Evolutionary conservation across 306 rosid genomes (phyloP).

Genomic region (Luffa aegyptiaca): DNA sequence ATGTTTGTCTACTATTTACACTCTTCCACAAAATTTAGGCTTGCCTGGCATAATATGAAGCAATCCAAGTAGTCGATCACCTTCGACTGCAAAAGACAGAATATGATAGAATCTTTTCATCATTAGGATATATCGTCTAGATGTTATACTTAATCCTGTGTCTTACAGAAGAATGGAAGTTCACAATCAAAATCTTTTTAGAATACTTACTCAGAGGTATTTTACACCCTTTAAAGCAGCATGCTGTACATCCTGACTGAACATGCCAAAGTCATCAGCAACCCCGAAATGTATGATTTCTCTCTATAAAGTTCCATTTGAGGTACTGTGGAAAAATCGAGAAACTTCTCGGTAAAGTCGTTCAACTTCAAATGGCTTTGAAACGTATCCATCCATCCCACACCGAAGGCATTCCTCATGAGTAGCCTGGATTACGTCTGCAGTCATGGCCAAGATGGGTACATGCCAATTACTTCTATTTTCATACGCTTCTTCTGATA

Average conservation of each 20-base stretch:
- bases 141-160: not conserved
- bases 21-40: slow-evolving; percentile 7
- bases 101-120: not conserved
- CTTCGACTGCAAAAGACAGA: not conserved
- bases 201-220: slow-evolving; percentile 47
- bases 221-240: slow-evolving; percentile 21
- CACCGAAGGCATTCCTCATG: slow-evolving; percentile 54
- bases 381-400: slow-evolving; percentile 96
- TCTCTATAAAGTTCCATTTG: slow-evolving; percentile 26
- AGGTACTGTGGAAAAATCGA: slow-evolving; percentile 38
- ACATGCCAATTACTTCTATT: slow-evolving; percentile 39
- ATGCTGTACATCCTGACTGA: slow-evolving; percentile 16
- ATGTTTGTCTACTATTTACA: slow-evolving; percentile 5
- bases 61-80: not conserved
- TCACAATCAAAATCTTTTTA: not conserved
- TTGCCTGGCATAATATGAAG: slow-evolving; percentile 1
- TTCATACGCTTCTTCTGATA: slow-evolving; percentile 20
- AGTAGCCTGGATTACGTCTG: slow-evolving; percentile 93
- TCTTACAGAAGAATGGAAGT: not conserved
- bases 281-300: slow-evolving; percentile 12
- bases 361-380: slow-evolving; percentile 94
- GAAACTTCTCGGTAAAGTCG: slow-evolving; percentile 87
- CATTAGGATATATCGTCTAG: not conserved
- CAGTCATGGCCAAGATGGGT: slow-evolving; percentile 94
- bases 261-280: not conserved